Evolutionary conservation across 805 yeast genomes (phyloP), one percentile per base, ranked within the genome.

Genomic region (Huiozyma sinensis): DNA sequence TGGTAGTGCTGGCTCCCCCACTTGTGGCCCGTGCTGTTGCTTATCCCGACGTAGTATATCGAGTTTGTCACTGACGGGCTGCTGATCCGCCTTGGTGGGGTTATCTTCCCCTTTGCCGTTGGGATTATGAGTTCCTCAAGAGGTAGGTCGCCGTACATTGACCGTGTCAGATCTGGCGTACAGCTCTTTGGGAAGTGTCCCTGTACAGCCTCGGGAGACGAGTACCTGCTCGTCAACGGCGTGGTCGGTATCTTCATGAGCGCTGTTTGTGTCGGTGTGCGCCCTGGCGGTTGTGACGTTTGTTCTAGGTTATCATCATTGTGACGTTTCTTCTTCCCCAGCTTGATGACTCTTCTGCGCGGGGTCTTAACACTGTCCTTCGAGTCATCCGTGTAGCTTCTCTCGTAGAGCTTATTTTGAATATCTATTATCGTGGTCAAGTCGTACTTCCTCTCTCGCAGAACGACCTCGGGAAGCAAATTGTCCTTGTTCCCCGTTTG

Each of bases 341-440:
- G 38, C 34, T 47, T 57, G 4, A 63, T 53, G 29, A 54, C 59
- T 42, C 67, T 55, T 49, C 64, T 56, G 42, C 56, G 57, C n/a
- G 61, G 55, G 31, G 47, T 49, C 33, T 9, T 11, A 10, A 46
- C 50, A 36, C 47, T 52, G 37, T 56, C 56, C 28, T 58, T 59
- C 30, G 54, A 56, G 31, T 43, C 38, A 38, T 33, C 31, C n/a
- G 40, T 27, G 38, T 56, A 48, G 36, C 56, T 50, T 48, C 64
- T 52, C 44, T 60, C 61, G 42, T 53, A 60, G 12, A 64, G 50
- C 30, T 57, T 54, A 39, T 54, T 53, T 45, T 64, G 68, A 38
- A 64, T 56, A 5, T 50, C 44, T 1, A 64, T 55, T 28, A 64
- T 61, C n/a, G 56, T 50, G 32, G 47, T 45, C 30, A 63, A 46